Evolutionary conservation across 495 filamentous ascomycete species (phyloP), one percentile per base, ranked within the genome.

Genomic region (Neurospora tetraspora): DNA sequence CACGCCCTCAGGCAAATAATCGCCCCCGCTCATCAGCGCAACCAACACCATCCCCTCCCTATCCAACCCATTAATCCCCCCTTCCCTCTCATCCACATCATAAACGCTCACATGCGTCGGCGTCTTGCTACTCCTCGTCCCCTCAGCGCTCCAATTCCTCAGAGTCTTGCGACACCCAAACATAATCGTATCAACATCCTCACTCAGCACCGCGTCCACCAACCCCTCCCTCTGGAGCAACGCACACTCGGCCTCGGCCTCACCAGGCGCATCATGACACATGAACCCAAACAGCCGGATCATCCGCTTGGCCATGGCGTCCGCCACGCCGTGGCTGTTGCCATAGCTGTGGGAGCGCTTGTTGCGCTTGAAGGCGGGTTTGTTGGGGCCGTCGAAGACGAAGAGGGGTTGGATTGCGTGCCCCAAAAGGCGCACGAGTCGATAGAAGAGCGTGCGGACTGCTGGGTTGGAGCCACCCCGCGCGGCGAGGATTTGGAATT

Each of bases 161-260:
- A 98, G 82, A 0, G 90, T 96, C 68, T 87, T 79, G 0, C 86
- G 88, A 68, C 92, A 94, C 3, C 96, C 96, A 79, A 98, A 99
- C 96, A 99, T 98, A 76, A 99, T 86, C 3, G 96, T 94, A 80
- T 99, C 96, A 43, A 98, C 94, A 84, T 99, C 96, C 80, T 99
- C 94, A 78, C 93, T 98, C 77, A 99, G 87, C 14, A 98, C 96
- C 0, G 92, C 96, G 81, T 99, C 96, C 4, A 98, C 96, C 59
- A 97, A 85, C 0, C 94, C 94, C 38, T 89, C 87, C 71, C 87
- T 86, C 79, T 99, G 94, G 23, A 99, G 80, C 2, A 94, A 80
- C 0, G 96, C 96, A 73, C 96, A 98, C 82, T 99, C 96, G 1
- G 96, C 96, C 77, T 99, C 96, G 1, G 96, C 96, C 77, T 99